Evolutionary conservation across 305 asterid species (phyloP), one percentile per base, ranked within the genome.

Genomic region (Fraxinus sp.): DNA sequence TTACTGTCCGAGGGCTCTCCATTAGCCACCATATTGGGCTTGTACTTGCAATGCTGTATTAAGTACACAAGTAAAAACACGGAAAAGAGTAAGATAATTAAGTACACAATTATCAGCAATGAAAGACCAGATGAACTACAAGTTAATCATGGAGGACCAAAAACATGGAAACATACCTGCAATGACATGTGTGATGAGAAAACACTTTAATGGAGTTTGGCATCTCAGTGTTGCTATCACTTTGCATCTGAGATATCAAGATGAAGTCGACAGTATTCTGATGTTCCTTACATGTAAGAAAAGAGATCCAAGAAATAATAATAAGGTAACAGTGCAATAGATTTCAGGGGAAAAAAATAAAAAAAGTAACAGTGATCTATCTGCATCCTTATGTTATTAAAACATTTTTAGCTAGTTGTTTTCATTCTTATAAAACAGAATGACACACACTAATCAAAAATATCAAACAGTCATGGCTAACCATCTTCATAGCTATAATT

Each of bases 11-110:
- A 5, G 97, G 98, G 41, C 99, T 93, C 30, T 91, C 93, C 84
- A 97, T 84, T 78, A 87, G 85, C 98, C 98, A 97, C 93, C 97
- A 88, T 85, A 97, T 84, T 2, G 98, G 99, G 89, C 91, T 89
- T 81, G 88, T 83, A 78, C 89, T 88, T 16, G 89, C 87, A 39
- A 94, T 83, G 83, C 98, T 97, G 79, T 52, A 79, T 55, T 18
- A 52, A 72, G 70, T 73, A 85, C 36, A 33, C 71, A 49, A 78
- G 62, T 36, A 80, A 80, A 79, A 80, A 41, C 76, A 75, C 57
- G 62, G 33, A 26, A 35, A 33, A 74, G 39, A 20, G 14, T 49
- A 13, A 24, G 20, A 70, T 73, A 72, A 62, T 14, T 78, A 49
- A 79, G 76, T 78, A 18, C 46, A 14, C 8, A 35, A 49, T 49